Percentiles rank a stretch among this genome's conserved stretches.
Conservation (phyloP, 108 stramenopile species). For the Conticribra guillardii region DNA sequence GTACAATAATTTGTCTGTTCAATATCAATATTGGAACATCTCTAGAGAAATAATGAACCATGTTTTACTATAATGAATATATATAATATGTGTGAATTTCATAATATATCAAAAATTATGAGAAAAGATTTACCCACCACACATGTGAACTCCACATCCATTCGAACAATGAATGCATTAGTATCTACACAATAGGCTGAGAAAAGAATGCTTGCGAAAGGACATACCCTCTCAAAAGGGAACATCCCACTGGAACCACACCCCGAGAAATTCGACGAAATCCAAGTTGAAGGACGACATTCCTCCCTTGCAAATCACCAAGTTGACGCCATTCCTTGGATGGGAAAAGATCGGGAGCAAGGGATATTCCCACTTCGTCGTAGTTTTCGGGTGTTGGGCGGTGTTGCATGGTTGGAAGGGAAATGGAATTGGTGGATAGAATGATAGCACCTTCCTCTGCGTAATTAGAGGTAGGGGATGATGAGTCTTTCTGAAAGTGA, state of each 20-base stretch:
- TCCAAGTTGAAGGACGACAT: slow-evolving; percentile 28
- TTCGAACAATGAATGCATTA: not conserved
- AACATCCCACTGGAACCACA: slow-evolving; percentile 23
- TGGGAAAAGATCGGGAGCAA: slow-evolving; percentile 10
- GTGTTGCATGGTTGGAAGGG: slow-evolving; percentile 16
- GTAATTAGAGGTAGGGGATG: not conserved
- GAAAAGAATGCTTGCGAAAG: slow-evolving; percentile 34
- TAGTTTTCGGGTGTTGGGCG: slow-evolving; percentile 10
- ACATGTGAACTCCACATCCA: not conserved
- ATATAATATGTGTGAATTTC: too few species aligned
- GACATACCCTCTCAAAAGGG: slow-evolving; percentile 23
- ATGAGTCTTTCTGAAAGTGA: slow-evolving; percentile 15
- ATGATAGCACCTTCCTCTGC: not conserved
- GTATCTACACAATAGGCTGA: slow-evolving; percentile 6
- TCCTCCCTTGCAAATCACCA: slow-evolving; percentile 20
- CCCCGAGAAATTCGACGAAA: slow-evolving; percentile 32
- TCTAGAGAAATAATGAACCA: too few species aligned
- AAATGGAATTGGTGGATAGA: slow-evolving; percentile 24
- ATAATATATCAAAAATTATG: too few species aligned
- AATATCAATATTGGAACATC: too few species aligned
- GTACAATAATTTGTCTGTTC: too few species aligned
- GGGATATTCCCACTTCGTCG: slow-evolving; percentile 31
- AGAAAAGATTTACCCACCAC: not conserved
- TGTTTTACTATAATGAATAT: too few species aligned
- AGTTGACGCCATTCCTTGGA: slow-evolving; percentile 42